Base-by-base conservation (phyloP, 192 early-diverging fungal species). In the Chytriomyces sp. region DNA sequence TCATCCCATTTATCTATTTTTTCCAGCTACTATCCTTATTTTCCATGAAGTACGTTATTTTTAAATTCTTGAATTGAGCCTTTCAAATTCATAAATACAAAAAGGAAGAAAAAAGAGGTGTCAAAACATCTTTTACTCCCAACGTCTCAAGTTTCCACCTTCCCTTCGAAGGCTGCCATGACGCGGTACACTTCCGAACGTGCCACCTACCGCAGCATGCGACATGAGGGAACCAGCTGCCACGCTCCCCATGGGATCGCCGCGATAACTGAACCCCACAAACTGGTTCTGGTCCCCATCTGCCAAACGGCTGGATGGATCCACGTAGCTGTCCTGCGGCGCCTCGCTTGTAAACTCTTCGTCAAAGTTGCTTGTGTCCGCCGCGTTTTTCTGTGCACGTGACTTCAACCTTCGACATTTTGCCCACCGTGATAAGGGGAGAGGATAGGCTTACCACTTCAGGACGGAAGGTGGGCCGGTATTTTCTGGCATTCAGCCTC, bases 321-420 rank as follows among this genome's bases (percentile, higher is more conserved):
- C 88, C 4, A 92, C 88, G 31, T 93, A 83, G 28, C 94, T 96
- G 78, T 98, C 96, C 67, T 88, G 84, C 4, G 96, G 93, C 14
- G 88, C 82, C 67, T 98, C 96, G n/a, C 91, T 90, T 5, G 96
- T 98, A 72, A 98, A 98, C 80, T 96, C 95, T 65, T 94, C 92
- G 75, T 98, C 96, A 89, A 98, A 98, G 80, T 98, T 98, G 77
- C 94, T 93, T 12, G 95, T 98, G 75, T 98, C 96, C 52, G 88
- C 88, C 3, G 93, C 92, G 36, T 90, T 93, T 19, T 65, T 70
- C 64, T 74, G 61, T 39, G 39, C 19, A 63, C 12, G 28, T 1
- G 0, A 0, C 0, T 34, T 1, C 2, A 1, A 37, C 19, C 12
- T 58, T n/a, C n/a, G n/a, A n/a, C n/a, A 8, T 58, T 30, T 58